These are phyloP conservation scores for Cladosporium velox DNA, from an alignment of 2,329 filamentous ascomycete genomes.

Conservation along the genomic window DNA sequence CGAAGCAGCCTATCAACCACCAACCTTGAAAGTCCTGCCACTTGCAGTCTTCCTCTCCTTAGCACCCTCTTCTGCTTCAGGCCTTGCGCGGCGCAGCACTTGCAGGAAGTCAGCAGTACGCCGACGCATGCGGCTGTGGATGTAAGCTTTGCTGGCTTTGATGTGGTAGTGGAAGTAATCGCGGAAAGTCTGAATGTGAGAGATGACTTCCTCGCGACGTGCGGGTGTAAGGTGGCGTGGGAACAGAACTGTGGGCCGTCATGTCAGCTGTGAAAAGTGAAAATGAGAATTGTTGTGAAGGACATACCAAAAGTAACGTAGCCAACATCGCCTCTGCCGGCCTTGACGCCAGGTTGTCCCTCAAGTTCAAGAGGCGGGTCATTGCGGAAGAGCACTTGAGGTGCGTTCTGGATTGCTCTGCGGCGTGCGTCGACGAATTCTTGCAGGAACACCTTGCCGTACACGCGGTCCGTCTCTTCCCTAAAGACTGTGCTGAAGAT, in stretches of 20 bases:
- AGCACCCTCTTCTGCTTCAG: conserved; percentile 77
- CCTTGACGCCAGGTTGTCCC: conserved; percentile 78
- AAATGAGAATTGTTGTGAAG: neutral
- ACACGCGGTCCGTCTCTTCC: conserved; percentile 96
- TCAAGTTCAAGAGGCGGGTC: conserved; percentile 92
- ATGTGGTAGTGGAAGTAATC: conserved; percentile 99
- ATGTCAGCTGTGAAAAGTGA: neutral
- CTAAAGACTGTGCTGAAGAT: conserved; percentile 99
- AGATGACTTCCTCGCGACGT: conserved; percentile 91
- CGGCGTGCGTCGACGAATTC: conserved; percentile 97
- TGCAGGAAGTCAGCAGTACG: conserved; percentile 98
- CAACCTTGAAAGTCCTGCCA: conserved; percentile 82
- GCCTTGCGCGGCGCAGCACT: conserved; percentile 92
- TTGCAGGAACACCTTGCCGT: conserved; percentile 97
- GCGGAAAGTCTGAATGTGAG: conserved; percentile 98
- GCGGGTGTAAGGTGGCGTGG: conserved; percentile 81
- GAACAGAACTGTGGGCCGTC: conserved; percentile 74
- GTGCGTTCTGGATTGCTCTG: conserved; percentile 95
- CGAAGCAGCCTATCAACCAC: conserved; percentile 40
- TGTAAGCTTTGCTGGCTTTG: conserved; percentile 98
- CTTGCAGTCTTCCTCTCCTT: conserved; percentile 98
- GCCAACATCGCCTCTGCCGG: conserved; percentile 81
- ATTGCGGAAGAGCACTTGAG: conserved; percentile 93
- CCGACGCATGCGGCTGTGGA: conserved; percentile 96
- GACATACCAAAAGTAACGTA: conserved; percentile 93